Evolutionary conservation across 1,284 basidiomycete genomes (phyloP).

Genomic region (Sporisorium iseilematis-ciliati): DNA sequence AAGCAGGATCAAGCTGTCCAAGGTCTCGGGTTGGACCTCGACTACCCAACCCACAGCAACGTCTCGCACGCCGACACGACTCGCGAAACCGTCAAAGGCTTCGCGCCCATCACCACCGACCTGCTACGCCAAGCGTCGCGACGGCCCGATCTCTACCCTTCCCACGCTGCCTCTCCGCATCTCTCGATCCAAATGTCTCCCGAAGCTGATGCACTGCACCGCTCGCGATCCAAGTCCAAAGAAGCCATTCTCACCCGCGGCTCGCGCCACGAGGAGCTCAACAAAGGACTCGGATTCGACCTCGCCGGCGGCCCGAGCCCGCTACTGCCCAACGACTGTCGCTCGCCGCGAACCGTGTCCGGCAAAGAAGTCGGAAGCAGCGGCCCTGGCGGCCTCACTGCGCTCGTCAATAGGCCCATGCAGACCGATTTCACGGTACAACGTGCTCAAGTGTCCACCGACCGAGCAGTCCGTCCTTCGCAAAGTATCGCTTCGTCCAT

Average conservation of each 20-base stretch:
- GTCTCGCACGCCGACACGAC: neutral
- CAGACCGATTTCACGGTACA: constrained; percentile 24
- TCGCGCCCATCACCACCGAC: constrained; percentile 32
- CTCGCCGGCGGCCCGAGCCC: constrained; percentile 35
- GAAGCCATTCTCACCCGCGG: constrained; percentile 27
- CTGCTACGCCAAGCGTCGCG: constrained; percentile 38
- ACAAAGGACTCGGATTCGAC: constrained; percentile 18
- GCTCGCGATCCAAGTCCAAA: constrained; percentile 22
- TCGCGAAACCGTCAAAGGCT: constrained; percentile 18
- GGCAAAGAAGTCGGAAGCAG: constrained; percentile 29
- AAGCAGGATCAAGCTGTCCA: constrained; percentile 4
- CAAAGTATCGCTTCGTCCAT: constrained; percentile 54
- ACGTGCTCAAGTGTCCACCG: constrained; percentile 22
- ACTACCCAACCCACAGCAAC: constrained; percentile 6
- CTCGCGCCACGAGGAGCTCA: constrained; percentile 11
- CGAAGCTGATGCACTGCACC: constrained; percentile 12
- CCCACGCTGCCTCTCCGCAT: constrained; percentile 28
- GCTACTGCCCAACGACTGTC: constrained; percentile 38
- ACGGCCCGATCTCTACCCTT: constrained; percentile 6
- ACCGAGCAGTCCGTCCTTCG: constrained; percentile 27
- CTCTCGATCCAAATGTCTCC: constrained; percentile 50
- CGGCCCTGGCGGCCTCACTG: constrained; percentile 13
- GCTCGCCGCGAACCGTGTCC: constrained; percentile 40
- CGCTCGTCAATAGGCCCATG: constrained; percentile 16
- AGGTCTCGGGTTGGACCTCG: constrained; percentile 38